These are phyloP conservation scores for Cryphonectria carpinicola DNA, from an alignment of 2,329 filamentous ascomycete genomes.

Conservation along the genomic window DNA sequence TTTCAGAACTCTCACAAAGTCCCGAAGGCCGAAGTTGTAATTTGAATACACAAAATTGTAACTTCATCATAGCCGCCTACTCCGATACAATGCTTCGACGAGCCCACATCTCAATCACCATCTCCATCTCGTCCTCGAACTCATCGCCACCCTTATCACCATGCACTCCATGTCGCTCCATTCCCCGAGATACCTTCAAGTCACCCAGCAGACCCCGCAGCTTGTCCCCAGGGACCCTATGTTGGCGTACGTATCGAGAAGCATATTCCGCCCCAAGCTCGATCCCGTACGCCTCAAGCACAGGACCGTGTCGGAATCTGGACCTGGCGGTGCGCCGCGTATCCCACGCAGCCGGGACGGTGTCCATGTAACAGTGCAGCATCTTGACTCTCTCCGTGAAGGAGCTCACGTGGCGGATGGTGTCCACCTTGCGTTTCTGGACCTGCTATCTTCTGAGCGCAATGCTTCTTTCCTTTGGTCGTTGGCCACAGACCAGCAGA, in stretches of 20 bases:
- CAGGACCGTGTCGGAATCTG: conserved; percentile 2
- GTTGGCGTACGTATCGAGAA: background rate
- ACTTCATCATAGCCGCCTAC: background rate
- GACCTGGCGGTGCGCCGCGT: background rate
- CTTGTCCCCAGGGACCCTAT: background rate
- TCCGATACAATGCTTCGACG: background rate
- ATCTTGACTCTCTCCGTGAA: conserved; percentile 7
- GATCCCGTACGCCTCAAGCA: conserved; percentile 2
- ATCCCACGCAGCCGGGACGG: background rate
- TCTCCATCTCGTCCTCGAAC: background rate
- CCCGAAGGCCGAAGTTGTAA: background rate
- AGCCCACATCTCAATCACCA: conserved; percentile 3
- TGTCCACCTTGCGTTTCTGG: conserved; percentile 5
- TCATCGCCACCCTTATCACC: too few species aligned
- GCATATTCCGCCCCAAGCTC: background rate
- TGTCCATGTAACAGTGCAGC: conserved; percentile 12
- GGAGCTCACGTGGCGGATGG: background rate
- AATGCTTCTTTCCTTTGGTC: background rate
- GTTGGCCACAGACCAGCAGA: background rate
- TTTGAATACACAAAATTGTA: background rate
- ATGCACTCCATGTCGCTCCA: background rate
- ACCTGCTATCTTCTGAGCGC: background rate
- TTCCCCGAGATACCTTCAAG: background rate
- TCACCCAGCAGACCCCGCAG: background rate
- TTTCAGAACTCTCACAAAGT: too few species aligned